Evolutionary conservation across 345 rosid species (phyloP).

Genomic region (Microcos paniculata): DNA sequence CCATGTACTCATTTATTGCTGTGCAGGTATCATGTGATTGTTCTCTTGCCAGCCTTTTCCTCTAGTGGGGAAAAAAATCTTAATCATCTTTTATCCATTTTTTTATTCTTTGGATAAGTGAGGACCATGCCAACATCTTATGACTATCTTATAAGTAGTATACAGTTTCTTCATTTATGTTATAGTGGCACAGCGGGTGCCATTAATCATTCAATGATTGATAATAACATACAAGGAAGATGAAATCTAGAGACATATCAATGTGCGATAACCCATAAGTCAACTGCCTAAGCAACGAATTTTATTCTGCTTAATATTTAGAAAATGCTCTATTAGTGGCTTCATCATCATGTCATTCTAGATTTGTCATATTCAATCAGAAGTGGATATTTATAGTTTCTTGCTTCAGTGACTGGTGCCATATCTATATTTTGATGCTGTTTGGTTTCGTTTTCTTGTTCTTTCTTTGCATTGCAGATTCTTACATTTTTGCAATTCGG

Average conservation of each 20-base stretch:
- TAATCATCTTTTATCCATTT: background rate
- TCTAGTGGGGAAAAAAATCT: background rate
- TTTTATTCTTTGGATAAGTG: background rate
- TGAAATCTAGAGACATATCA: background rate
- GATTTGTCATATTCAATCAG: background rate
- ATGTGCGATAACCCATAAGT: background rate
- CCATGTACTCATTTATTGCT: conserved; percentile 84
- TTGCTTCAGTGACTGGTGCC: background rate
- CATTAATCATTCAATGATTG: background rate
- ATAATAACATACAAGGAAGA: background rate
- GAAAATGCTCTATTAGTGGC: background rate
- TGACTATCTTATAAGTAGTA: background rate
- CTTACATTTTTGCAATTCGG: conserved; percentile 91
- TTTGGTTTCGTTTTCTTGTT: background rate
- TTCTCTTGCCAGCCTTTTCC: conserved; percentile 6
- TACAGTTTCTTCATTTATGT: background rate
- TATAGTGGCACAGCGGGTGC: background rate
- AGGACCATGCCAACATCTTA: background rate
- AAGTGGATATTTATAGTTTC: background rate
- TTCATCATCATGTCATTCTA: background rate
- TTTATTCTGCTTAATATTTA: conserved; percentile 1
- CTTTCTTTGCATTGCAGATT: conserved; percentile 46
- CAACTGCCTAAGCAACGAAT: background rate
- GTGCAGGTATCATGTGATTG: conserved; percentile 59
- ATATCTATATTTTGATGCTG: background rate